Conservation (phyloP, 768 basidiomycete genomes). For the Termitomyces sp. region DNA sequence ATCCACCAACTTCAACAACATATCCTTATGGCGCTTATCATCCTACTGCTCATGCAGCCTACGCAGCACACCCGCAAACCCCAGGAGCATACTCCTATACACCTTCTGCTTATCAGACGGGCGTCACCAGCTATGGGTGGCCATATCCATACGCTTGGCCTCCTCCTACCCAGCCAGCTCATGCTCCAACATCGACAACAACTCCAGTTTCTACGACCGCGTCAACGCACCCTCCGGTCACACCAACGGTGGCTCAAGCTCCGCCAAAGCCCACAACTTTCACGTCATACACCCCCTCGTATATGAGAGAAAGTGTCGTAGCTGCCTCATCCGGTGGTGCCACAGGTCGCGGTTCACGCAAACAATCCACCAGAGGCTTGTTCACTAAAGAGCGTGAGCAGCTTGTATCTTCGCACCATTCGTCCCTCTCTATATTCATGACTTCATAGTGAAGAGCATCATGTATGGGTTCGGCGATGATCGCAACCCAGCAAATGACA, state of each 20-base stretch:
- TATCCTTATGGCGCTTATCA: constrained; percentile 69
- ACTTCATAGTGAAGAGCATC: constrained; percentile 64
- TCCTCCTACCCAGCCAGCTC: constrained; percentile 16
- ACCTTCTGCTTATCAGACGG: constrained; percentile 54
- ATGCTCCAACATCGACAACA: constrained; percentile 23
- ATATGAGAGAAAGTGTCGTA: constrained; percentile 47
- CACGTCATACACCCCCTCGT: constrained; percentile 55
- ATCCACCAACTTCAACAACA: constrained; percentile 45
- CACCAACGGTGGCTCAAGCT: constrained; percentile 25
- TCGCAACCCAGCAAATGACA: constrained; percentile 82
- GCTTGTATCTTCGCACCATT: not conserved
- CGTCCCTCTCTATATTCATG: constrained; percentile 4
- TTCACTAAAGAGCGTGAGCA: constrained; percentile 80
- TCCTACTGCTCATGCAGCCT: constrained; percentile 32
- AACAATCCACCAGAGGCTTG: constrained; percentile 69
- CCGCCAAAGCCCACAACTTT: constrained; percentile 47
- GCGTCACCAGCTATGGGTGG: constrained; percentile 73
- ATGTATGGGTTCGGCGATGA: constrained; percentile 97
- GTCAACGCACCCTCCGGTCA: constrained; percentile 28
- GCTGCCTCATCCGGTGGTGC: constrained; percentile 38
- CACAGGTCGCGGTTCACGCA: constrained; percentile 51
- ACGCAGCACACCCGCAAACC: constrained; percentile 37
- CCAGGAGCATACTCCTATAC: constrained; percentile 53
- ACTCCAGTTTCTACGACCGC: constrained; percentile 26
- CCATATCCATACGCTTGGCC: constrained; percentile 65